Evolutionary conservation across 2,329 filamentous ascomycete species (phyloP).

Genomic region (Pseudogymnoascus sp.): DNA sequence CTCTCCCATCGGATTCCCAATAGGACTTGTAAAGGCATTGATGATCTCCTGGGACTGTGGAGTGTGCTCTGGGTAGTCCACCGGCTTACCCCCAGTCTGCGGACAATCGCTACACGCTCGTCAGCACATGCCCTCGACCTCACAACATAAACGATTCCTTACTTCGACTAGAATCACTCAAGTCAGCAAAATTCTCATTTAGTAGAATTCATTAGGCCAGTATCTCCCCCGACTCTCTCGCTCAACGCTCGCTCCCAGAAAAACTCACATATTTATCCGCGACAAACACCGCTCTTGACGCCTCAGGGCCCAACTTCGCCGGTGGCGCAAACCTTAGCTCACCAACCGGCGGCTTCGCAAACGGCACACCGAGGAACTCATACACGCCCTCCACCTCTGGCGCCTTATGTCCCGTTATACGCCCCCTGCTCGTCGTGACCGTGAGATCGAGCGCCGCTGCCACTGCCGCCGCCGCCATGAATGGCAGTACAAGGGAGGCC

Average conservation of each 20-base stretch:
- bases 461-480: not conserved
- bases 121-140: not conserved
- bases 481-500: not conserved
- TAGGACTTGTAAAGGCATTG: not conserved
- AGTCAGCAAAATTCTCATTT: not conserved
- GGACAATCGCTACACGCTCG: not conserved
- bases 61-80: constrained; percentile 2
- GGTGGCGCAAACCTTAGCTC: not conserved
- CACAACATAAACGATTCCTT: not conserved
- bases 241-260: not conserved
- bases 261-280: not conserved
- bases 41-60: not conserved
- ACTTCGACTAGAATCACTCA: not conserved
- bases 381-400: not conserved
- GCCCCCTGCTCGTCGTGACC: not conserved
- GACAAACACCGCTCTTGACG: not conserved
- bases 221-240: not conserved
- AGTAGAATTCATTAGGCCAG: not conserved
- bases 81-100: not conserved
- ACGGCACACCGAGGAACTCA: constrained; percentile 11
- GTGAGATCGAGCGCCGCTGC: not conserved
- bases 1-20: constrained; percentile 9
- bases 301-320: not conserved
- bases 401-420: not conserved
- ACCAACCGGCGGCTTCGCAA: not conserved